Conservation (phyloP, 2,329 filamentous ascomycete genomes). For the Sclerotinia spermophila region DNA sequence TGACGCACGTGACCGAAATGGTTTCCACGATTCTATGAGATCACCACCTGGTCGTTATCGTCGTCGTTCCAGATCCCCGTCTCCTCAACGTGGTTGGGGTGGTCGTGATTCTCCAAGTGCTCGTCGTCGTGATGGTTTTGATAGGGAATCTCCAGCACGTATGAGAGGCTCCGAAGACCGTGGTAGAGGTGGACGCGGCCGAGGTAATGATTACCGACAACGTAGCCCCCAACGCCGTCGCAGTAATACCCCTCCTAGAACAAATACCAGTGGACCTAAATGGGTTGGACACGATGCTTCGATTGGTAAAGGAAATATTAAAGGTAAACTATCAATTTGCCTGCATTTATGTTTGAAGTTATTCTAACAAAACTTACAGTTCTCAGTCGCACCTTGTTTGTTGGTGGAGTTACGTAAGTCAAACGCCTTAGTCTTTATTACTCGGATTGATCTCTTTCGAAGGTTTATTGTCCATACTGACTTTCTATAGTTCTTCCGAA, state of each 20-base stretch:
- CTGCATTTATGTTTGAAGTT: slow-evolving; percentile 1
- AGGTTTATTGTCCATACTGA: slow-evolving; percentile 28
- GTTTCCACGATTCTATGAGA: slow-evolving; percentile 50
- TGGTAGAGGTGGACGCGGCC: slow-evolving; percentile 48
- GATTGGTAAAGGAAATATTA: slow-evolving; percentile 75
- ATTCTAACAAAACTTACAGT: slow-evolving; percentile 48
- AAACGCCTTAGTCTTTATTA: background rate
- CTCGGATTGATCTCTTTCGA: slow-evolving; percentile 18
- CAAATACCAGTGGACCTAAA: slow-evolving; percentile 54
- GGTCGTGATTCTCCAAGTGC: slow-evolving; percentile 53
- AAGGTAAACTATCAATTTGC: slow-evolving; percentile 46
- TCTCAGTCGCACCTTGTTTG: slow-evolving; percentile 89
- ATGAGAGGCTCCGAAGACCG: slow-evolving; percentile 53
- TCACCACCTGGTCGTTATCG: slow-evolving; percentile 56
- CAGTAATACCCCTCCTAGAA: slow-evolving; percentile 54
- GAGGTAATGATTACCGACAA: slow-evolving; percentile 74
- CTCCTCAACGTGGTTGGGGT: slow-evolving; percentile 71
- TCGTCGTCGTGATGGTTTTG: slow-evolving; percentile 53
- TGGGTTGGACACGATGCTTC: slow-evolving; percentile 75
- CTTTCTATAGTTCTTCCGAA: slow-evolving; percentile 62
- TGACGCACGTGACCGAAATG: slow-evolving; percentile 53
- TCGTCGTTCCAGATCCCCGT: slow-evolving; percentile 72
- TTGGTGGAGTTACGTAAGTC: slow-evolving; percentile 86
- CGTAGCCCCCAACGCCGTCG: slow-evolving; percentile 74
- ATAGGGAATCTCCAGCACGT: slow-evolving; percentile 62